These are phyloP conservation scores for Medicago ruthenica DNA, from an alignment of 306 rosid genomes.

Conservation along the genomic window DNA sequence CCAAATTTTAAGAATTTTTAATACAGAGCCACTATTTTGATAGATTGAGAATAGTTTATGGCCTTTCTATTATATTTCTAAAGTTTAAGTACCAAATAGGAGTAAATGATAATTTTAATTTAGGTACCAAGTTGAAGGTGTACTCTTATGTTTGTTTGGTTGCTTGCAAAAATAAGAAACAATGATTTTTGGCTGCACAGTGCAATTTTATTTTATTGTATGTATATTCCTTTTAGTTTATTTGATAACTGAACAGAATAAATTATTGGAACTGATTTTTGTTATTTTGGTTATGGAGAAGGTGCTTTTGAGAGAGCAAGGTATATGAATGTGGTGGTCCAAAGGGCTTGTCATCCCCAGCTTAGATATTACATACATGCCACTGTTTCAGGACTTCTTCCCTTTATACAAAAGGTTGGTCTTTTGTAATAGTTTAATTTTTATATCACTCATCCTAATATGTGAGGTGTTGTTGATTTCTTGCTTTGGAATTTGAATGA, in stretches of 20 bases:
- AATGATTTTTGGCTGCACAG: background rate
- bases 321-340: slow-evolving; percentile 85
- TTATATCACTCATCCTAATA: background rate
- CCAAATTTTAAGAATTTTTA: no score
- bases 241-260: background rate
- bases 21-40: no score
- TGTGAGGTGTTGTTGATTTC: slow-evolving; percentile 15
- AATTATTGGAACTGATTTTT: slow-evolving; percentile 15
- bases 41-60: no score
- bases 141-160: slow-evolving; percentile 25
- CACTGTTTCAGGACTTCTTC: slow-evolving; percentile 72
- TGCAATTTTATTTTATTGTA: background rate
- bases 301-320: slow-evolving; percentile 93
- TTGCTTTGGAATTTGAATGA: slow-evolving; percentile 34
- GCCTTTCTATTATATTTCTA: no score
- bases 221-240: background rate
- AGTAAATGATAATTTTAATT: background rate
- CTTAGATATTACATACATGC: slow-evolving; percentile 83
- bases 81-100: background rate
- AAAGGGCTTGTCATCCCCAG: slow-evolving; percentile 83
- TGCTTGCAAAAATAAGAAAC: slow-evolving; percentile 25
- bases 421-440: slow-evolving; percentile 13
- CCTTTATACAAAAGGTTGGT: slow-evolving; percentile 75
- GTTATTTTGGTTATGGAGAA: slow-evolving; percentile 38
- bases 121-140: background rate